Evolutionary conservation across 2,329 filamentous ascomycete genomes (phyloP).

Genomic region (Diaporthe nobilis): DNA sequence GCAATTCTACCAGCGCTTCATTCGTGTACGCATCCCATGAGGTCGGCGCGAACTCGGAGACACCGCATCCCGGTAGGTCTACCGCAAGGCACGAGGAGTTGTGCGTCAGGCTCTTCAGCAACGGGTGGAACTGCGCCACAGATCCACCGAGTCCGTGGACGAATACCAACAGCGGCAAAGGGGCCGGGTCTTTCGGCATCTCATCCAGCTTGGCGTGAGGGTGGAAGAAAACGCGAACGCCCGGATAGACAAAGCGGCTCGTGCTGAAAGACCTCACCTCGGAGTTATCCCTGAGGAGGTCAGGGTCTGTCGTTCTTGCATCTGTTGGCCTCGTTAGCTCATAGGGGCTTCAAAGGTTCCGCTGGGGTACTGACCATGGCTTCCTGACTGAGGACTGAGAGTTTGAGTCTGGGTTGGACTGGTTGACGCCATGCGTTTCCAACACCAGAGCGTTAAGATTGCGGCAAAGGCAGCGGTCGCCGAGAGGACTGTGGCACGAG

Average conservation of each 20-base stretch:
- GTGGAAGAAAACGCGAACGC: constrained; percentile 86
- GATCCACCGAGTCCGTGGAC: constrained; percentile 96
- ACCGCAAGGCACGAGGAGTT: constrained; percentile 88
- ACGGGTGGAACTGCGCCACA: constrained; percentile 85
- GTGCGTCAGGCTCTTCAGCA: constrained; percentile 86
- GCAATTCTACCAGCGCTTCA: constrained; percentile 80
- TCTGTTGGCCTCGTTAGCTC: constrained; percentile 43
- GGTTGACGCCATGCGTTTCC: constrained; percentile 37
- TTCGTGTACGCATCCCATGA: constrained; percentile 85
- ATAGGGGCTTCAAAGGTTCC: too few species aligned
- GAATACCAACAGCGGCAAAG: constrained; percentile 89
- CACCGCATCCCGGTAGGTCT: constrained; percentile 91
- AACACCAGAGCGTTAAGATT: constrained; percentile 34
- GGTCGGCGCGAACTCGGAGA: constrained; percentile 80
- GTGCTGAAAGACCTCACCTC: constrained; percentile 81
- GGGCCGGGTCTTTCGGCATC: constrained; percentile 79
- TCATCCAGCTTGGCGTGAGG: constrained; percentile 87
- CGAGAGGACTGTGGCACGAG: constrained; percentile 17
- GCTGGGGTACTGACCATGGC: constrained; percentile 27
- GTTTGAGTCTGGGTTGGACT: constrained; percentile 15
- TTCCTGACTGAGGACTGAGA: not conserved
- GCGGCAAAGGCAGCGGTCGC: constrained; percentile 29
- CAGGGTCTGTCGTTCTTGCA: constrained; percentile 76
- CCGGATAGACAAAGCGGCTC: constrained; percentile 77
- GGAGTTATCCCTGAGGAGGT: constrained; percentile 84